These are phyloP conservation scores for Backusella tuberculispora DNA, from an alignment of 192 early-diverging fungal genomes.

Conservation along the genomic window DNA sequence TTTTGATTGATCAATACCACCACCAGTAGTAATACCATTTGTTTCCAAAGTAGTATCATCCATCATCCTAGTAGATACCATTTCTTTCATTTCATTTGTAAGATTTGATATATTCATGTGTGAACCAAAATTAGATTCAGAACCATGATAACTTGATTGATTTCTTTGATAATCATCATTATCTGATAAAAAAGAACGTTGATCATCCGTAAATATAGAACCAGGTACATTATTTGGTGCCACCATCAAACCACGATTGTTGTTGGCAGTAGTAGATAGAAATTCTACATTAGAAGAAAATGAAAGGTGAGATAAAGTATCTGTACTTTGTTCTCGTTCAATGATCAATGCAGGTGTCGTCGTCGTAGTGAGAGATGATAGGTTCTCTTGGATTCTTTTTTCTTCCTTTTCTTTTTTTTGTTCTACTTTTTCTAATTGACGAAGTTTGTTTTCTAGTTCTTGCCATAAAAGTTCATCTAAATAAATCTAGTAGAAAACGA, in stretches of 20 bases:
- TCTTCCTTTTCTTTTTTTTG: constrained; percentile 37
- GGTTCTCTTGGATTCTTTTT: constrained; percentile 45
- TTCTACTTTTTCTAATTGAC: constrained; percentile 65
- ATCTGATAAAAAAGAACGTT: constrained; percentile 37
- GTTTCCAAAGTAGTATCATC: constrained; percentile 41
- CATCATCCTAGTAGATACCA: constrained; percentile 9
- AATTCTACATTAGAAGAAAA: constrained; percentile 30
- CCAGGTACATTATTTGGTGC: neutral
- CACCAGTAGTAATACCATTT: constrained; percentile 1
- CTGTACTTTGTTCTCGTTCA: constrained; percentile 26
- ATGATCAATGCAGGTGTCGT: neutral
- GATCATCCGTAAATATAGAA: constrained; percentile 40
- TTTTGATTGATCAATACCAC: neutral
- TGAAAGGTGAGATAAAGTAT: constrained; percentile 33
- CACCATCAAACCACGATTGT: neutral
- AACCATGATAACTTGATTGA: constrained; percentile 13
- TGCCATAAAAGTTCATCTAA: constrained; percentile 82
- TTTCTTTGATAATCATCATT: constrained; percentile 35
- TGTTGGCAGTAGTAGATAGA: neutral
- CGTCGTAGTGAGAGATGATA: neutral
- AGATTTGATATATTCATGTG: neutral
- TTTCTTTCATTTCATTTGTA: constrained; percentile 10
- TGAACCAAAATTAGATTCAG: constrained; percentile 31
- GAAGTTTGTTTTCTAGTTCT: constrained; percentile 79
- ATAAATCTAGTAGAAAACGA: no score